Base-by-base conservation (phyloP, 169 alveolate genomes). In the Cryptosporidium tyzzeri region DNA sequence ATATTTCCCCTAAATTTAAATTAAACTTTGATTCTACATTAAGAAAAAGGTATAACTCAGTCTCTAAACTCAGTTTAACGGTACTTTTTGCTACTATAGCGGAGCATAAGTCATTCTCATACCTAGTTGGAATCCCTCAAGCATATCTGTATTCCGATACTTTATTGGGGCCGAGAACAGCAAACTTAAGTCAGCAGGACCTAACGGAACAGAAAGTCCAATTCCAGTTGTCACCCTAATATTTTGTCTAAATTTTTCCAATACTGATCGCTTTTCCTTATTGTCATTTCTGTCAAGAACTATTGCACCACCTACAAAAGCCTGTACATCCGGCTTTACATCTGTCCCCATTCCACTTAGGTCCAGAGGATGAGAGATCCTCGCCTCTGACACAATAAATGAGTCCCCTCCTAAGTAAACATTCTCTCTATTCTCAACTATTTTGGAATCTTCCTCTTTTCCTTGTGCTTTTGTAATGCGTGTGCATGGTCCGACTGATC, bases 81-180 rank as follows among this genome's bases (percentile, higher is more conserved):
- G 23, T 26, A 12, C 48, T 41, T 26, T 67, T 67, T 37, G 50
- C 0, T 0, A 33, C 58, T 61, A 80, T 26, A 80, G 23, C 5
- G 89, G 89, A 16, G 75, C 39, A 48, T 80, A 80, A 26, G 71
- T 33, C 74, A 80, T 62, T 65, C 89, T 80, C 41, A 80, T 65
- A 39, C 89, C 89, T 37, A 80, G 59, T 41, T 80, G 89, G 23
- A 80, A 41, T 26, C 68, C 70, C 59, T 80, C 89, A 12, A 62
- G 44, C 39, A 41, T 23, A 59, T 80, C 89, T 10, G 89, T 80
- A 39, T 29, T n/a, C 23, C 9, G 45, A 48, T 59, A 41, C 39
- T 44, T 80, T 55, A 80, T 33, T 14, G 89, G 89, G 16, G 50
- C 37, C 3, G 89, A 80, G 16, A 80, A 65, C 26, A 65, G 16